These are phyloP conservation scores for Verbascum thapsus DNA, from an alignment of 257 asterid genomes.

Conservation along the genomic window DNA sequence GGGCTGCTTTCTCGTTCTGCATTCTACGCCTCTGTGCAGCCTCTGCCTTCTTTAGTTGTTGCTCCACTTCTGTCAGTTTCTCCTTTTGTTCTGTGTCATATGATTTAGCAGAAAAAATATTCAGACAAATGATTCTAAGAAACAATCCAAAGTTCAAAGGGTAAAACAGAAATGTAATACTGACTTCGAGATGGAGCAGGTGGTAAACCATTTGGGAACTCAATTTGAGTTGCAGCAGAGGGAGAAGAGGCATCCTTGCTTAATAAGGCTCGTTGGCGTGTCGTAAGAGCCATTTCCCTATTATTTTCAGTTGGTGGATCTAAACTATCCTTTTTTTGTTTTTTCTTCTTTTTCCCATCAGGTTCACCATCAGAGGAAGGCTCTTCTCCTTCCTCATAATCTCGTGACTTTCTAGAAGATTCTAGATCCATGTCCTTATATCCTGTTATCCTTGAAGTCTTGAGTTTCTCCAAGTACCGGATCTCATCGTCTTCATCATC, in stretches of 20 bases:
- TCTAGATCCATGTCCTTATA: conserved; percentile 56
- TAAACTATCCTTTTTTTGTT: conserved; percentile 59
- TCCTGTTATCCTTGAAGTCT: conserved; percentile 56
- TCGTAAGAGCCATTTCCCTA: conserved; percentile 80
- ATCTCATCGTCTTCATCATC: conserved; percentile 88
- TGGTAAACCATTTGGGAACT: conserved; percentile 85
- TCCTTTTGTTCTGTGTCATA: conserved; percentile 82
- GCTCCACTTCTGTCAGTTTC: conserved; percentile 82
- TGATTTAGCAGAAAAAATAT: conserved; percentile 19
- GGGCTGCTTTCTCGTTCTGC: conserved; percentile 96
- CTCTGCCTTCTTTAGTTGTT: conserved; percentile 88
- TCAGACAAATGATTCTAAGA: conserved; percentile 18
- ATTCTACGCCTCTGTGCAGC: conserved; percentile 87
- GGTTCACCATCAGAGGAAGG: conserved; percentile 54
- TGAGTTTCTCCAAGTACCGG: conserved; percentile 85
- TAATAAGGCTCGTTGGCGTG: conserved; percentile 84
- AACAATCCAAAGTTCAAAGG: background rate
- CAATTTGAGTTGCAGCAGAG: conserved; percentile 53
- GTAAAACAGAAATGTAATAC: conserved; percentile 26
- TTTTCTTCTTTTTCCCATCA: conserved; percentile 63
- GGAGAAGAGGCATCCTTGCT: conserved; percentile 56
- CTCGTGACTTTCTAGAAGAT: conserved; percentile 46
- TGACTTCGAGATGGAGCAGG: conserved; percentile 90
- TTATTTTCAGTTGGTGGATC: conserved; percentile 63
- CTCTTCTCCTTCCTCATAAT: conserved; percentile 63